phyloP scores from a whole-genome alignment of 2,329 filamentous ascomycete species.

The Aurifilum marmelostoma region DNA sequence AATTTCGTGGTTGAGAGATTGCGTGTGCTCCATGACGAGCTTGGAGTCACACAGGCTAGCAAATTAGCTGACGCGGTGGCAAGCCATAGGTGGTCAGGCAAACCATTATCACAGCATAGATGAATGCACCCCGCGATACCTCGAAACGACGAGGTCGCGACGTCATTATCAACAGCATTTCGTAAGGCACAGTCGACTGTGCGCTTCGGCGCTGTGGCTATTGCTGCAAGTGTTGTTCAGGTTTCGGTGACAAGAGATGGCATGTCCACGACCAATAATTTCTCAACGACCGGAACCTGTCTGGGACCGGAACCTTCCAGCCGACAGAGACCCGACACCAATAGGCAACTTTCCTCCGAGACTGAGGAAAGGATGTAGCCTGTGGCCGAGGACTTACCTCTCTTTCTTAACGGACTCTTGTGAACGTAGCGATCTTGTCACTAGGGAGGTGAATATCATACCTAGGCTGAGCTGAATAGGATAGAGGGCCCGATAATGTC shows the following conservation, averaged over 20 bases:
- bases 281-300: neutral
- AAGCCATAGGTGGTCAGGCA: conserved; percentile 36
- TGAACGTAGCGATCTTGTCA: neutral
- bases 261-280: neutral
- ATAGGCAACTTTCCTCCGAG: neutral
- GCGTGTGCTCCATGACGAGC: conserved; percentile 49
- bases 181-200: neutral
- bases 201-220: neutral
- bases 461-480: neutral
- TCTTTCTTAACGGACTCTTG: neutral
- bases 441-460: neutral
- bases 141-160: neutral
- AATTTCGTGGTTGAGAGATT: conserved; percentile 51
- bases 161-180: neutral
- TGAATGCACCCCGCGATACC: neutral
- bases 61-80: conserved; percentile 47
- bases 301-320: neutral
- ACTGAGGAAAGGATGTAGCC: neutral
- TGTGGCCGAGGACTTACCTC: neutral
- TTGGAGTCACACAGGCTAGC: conserved; percentile 49
- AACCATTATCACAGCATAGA: neutral
- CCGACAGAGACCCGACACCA: neutral
- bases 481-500: neutral
- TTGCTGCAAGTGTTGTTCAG: neutral
- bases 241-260: neutral